Evolutionary conservation across 257 asterid genomes (phyloP), one percentile per base, ranked within the genome.

Genomic region (Forsythia suspensa): DNA sequence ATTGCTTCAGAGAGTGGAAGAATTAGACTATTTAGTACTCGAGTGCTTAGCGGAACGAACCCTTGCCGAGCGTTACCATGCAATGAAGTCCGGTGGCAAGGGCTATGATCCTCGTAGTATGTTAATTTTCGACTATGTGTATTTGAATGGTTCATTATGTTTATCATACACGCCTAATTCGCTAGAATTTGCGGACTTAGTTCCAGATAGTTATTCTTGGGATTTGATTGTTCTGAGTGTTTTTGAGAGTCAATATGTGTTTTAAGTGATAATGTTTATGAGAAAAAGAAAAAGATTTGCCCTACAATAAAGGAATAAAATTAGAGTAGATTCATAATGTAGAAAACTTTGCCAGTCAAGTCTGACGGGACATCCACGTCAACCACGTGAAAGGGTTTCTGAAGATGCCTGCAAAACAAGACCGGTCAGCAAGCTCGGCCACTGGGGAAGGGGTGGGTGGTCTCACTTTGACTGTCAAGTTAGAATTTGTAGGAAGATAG

Each of bases 11-110:
- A 89, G 95, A 84, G 98, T 92, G 76, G 77, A 86, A 57, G 91
- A 92, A 71, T 88, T 94, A 65, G 93, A 96, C 81, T 96, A 96
- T 84, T 78, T 94, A 61, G 96, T 94, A 69, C 97, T 96, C 73
- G 99, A 96, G 80, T 96, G 99, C 90, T 88, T 94, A 71, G 99
- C 99, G 74, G 99, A 96, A 80, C 98, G 99, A 78, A 96, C 99
- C 71, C 96, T 96, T 77, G 98, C 99, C 13, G 99, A 96, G 80
- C 98, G 98, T 15, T 85, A 78, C 87, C 80, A 68, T 59, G 89
- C 88, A 4, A 83, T 88, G 87, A 91, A 86, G 51, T 81, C 89
- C 52, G 93, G 95, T 79, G 97, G 97, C 83, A 76, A 78, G 85
- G 99, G 98, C 44, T 94, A 88, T 75, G 99, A 96, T 86, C 97